Percentiles rank a stretch among this genome's conserved stretches.
phyloP scores from a whole-genome alignment of 1,139 yeast species.

The Scheffersomyces quercinus region DNA sequence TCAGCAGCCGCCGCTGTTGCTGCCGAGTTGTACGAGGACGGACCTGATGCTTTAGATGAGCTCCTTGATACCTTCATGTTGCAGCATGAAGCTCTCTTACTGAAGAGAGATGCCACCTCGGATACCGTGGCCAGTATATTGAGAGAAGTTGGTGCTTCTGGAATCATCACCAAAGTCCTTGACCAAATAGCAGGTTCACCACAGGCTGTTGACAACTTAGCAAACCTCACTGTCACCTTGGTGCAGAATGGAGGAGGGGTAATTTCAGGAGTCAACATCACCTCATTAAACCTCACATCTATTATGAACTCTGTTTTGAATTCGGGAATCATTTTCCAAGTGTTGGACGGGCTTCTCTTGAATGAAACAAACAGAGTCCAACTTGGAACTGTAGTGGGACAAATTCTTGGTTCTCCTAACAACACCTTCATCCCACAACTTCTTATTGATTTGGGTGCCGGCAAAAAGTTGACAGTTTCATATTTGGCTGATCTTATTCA shows the following conservation, averaged over 20 bases:
- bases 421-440: constrained; percentile 25
- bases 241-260: constrained; percentile 2
- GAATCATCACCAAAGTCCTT: constrained; percentile 29
- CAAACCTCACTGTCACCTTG: constrained; percentile 15
- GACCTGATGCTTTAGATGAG: not conserved
- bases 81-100: too few species aligned
- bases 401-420: constrained; percentile 1
- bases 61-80: not conserved
- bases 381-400: constrained; percentile 28
- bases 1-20: too few species aligned
- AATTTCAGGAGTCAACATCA: constrained; percentile 16
- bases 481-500: constrained; percentile 28
- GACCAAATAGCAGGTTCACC: constrained; percentile 29
- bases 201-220: constrained; percentile 22
- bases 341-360: constrained; percentile 25
- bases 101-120: constrained; percentile 5
- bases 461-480: constrained; percentile 28
- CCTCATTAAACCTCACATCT: constrained; percentile 20
- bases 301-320: constrained; percentile 17
- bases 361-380: constrained; percentile 30
- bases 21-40: too few species aligned
- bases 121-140: constrained; percentile 23
- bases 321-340: constrained; percentile 29
- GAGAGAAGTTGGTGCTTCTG: constrained; percentile 26
- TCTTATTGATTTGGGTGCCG: constrained; percentile 34